phyloP scores from a whole-genome alignment of 805 yeast genomes.

The Brettanomyces sp. region DNA sequence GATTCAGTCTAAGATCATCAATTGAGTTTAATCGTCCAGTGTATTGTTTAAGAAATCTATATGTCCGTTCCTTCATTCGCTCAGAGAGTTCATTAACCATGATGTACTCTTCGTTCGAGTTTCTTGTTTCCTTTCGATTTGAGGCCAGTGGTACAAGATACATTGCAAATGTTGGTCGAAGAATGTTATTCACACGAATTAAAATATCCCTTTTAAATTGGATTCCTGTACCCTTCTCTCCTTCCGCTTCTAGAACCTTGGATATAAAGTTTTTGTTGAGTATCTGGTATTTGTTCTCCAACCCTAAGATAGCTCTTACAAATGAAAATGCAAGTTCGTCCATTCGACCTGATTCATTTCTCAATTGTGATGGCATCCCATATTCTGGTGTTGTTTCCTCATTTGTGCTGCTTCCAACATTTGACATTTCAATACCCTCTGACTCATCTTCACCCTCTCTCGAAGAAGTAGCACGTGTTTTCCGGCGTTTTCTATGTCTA shows the following conservation, averaged over 20 bases:
- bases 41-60: conserved; percentile 6
- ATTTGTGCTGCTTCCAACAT: no score
- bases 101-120: conserved; percentile 15
- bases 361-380: no score
- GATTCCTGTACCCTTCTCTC: conserved; percentile 18
- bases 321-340: conserved; percentile 18
- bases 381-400: no score
- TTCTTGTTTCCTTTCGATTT: conserved; percentile 1
- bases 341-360: neutral
- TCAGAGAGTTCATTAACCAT: conserved; percentile 15
- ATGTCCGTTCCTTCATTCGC: conserved; percentile 15
- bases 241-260: conserved; percentile 21
- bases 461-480: no score
- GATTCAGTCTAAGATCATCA: conserved; percentile 4
- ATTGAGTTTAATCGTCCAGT: conserved; percentile 6
- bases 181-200: conserved; percentile 7
- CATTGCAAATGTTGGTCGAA: conserved; percentile 16
- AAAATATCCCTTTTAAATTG: conserved; percentile 20
- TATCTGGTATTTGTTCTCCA: conserved; percentile 19
- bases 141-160: conserved; percentile 19
- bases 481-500: no score
- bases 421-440: no score
- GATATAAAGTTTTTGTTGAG: conserved; percentile 18
- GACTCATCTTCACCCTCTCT: no score
- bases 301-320: conserved; percentile 19